Evolutionary conservation across 2,329 filamentous ascomycete species (phyloP).

Genomic region (Sphaerulina musiva): DNA sequence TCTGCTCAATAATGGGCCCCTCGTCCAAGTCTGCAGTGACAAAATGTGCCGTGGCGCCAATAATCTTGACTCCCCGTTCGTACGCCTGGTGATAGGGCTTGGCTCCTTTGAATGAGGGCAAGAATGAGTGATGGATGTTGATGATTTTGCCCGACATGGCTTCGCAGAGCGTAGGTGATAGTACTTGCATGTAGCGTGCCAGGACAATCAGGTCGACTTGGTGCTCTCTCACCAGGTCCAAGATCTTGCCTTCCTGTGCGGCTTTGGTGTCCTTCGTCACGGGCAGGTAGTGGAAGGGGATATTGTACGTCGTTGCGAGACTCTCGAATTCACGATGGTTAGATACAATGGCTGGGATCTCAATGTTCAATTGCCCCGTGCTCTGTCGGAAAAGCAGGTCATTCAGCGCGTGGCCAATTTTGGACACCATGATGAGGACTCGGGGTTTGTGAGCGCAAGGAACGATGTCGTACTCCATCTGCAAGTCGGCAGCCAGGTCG

Average conservation of each 20-base stretch:
- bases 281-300: conserved; percentile 74
- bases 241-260: conserved; percentile 63
- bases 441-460: conserved; percentile 63
- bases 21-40: conserved; percentile 80
- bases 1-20: conserved; percentile 82
- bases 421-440: conserved; percentile 82
- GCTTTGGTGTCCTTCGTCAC: conserved; percentile 72
- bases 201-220: conserved; percentile 72
- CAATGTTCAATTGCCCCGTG: conserved; percentile 66
- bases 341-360: conserved; percentile 71
- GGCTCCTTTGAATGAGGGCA: conserved; percentile 81
- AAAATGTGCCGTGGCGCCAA: conserved; percentile 78
- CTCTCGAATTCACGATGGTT: conserved; percentile 70
- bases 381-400: conserved; percentile 74
- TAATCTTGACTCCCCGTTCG: conserved; percentile 81
- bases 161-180: conserved; percentile 65
- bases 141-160: conserved; percentile 82
- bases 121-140: conserved; percentile 85
- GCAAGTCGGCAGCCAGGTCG: conserved; percentile 55
- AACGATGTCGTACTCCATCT: conserved; percentile 66
- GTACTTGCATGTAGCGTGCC: conserved; percentile 82
- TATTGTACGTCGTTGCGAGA: conserved; percentile 65
- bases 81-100: conserved; percentile 86
- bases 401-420: conserved; percentile 80
- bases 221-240: conserved; percentile 63